Percentiles rank a stretch among this genome's conserved stretches.
phyloP scores from a whole-genome alignment of 1,284 basidiomycete species.

The Schizopora paradoxa region DNA sequence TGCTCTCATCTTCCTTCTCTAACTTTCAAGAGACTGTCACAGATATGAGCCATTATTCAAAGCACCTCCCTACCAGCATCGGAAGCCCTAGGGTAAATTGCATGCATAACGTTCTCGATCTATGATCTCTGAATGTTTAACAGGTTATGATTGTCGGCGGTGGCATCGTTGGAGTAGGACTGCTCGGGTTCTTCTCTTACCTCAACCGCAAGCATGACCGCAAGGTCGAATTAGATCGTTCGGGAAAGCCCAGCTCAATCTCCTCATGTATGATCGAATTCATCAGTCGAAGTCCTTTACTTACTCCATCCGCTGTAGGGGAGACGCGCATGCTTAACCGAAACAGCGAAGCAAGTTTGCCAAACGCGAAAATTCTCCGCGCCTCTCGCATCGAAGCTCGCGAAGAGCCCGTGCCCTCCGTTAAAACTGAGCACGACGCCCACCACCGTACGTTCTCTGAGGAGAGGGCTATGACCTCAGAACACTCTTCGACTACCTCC shows the following conservation, averaged over 20 bases:
- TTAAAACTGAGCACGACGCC: constrained; percentile 1
- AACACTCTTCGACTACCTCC: not conserved
- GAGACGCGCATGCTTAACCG: constrained; percentile 10
- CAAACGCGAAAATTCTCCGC: not conserved
- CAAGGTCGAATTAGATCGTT: constrained; percentile 16
- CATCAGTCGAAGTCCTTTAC: not conserved
- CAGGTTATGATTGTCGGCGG: constrained; percentile 18
- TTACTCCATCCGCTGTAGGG: not conserved
- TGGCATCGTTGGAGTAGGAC: constrained; percentile 14
- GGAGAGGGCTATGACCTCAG: not conserved
- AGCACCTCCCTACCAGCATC: too few relatives aligned
- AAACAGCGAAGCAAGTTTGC: not conserved
- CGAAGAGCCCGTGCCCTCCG: not conserved
- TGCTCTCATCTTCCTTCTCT: too few relatives aligned
- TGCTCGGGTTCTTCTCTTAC: constrained; percentile 15
- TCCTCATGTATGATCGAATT: constrained; percentile 17
- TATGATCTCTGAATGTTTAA: too few relatives aligned
- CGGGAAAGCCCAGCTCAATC: constrained; percentile 9
- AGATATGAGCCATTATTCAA: too few relatives aligned
- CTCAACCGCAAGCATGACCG: constrained; percentile 17
- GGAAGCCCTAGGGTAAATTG: too few relatives aligned
- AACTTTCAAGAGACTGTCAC: too few relatives aligned
- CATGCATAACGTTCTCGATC: too few relatives aligned
- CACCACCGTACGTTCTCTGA: constrained; percentile 6
- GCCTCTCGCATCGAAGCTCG: constrained; percentile 5